Evolutionary conservation across 257 asterid genomes (phyloP).

Genomic region (Rauvolfia tetraphylla): DNA sequence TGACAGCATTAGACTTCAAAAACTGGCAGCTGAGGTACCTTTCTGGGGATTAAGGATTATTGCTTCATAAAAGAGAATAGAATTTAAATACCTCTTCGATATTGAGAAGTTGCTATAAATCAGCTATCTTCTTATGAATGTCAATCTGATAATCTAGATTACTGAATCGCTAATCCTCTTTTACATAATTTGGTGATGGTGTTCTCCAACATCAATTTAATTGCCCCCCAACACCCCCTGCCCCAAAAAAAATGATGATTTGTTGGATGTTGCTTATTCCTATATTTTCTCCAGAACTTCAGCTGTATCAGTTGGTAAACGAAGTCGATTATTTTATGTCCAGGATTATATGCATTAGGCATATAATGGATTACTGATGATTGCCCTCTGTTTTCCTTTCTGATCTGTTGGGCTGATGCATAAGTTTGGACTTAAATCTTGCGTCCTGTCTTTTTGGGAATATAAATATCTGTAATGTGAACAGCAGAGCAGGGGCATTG

Average conservation of each 20-base stretch:
- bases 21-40: conserved; percentile 87
- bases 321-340: not conserved
- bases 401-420: not conserved
- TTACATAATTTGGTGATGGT: not conserved
- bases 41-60: not conserved
- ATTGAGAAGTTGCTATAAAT: not conserved
- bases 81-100: not conserved
- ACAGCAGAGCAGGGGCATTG: not conserved
- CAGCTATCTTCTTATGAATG: not conserved
- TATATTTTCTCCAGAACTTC: not conserved
- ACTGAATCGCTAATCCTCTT: not conserved
- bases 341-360: not conserved
- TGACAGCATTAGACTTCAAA: conserved; percentile 66
- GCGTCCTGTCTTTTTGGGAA: not conserved
- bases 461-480: not conserved
- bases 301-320: not conserved
- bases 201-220: no score
- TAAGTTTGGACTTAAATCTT: not conserved
- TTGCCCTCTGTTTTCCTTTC: not conserved
- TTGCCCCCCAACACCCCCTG: no score
- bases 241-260: no score
- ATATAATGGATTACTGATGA: not conserved
- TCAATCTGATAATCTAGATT: not conserved
- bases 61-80: not conserved
- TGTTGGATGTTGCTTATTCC: no score